Evolutionary conservation across 805 yeast genomes (phyloP).

Genomic region (Kodamaea kakaduensis): DNA sequence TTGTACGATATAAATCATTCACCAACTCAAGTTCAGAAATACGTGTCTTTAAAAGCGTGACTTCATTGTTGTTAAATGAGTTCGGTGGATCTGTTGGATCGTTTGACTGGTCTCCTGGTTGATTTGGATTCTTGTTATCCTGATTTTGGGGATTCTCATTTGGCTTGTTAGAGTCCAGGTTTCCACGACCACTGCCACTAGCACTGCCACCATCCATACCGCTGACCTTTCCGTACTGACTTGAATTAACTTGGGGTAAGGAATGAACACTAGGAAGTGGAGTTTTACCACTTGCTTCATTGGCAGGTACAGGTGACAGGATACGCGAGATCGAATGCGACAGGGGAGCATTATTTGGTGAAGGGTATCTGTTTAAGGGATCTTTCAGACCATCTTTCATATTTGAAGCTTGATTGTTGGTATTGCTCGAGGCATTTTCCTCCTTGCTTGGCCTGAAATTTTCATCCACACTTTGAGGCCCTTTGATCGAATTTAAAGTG

Average conservation of each 20-base stretch:
- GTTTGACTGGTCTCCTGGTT: conserved; percentile 9
- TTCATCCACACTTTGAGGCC: no score
- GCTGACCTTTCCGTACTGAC: not conserved
- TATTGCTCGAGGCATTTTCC: no score
- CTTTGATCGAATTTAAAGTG: no score
- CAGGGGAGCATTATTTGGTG: conserved; percentile 32
- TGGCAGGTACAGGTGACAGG: conserved; percentile 29
- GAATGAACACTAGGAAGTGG: conserved; percentile 23
- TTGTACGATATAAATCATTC: conserved; percentile 78
- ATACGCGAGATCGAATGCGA: conserved; percentile 25
- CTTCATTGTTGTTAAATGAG: conserved; percentile 21
- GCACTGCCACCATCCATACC: conserved; percentile 2
- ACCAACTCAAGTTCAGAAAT: conserved; percentile 87
- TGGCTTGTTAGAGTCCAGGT: not conserved
- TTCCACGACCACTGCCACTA: not conserved
- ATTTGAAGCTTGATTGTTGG: no score
- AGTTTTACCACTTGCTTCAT: conserved; percentile 8
- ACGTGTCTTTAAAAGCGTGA: conserved; percentile 57
- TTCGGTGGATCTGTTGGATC: conserved; percentile 8
- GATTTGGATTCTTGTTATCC: conserved; percentile 10
- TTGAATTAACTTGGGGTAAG: not conserved
- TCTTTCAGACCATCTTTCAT: no score
- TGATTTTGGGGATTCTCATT: conserved; percentile 4
- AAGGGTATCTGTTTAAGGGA: conserved; percentile 18
- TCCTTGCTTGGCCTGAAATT: no score